phyloP scores from a whole-genome alignment of 202 grass and related monocot species.

The Bolboschoenoplectus hybrid region DNA sequence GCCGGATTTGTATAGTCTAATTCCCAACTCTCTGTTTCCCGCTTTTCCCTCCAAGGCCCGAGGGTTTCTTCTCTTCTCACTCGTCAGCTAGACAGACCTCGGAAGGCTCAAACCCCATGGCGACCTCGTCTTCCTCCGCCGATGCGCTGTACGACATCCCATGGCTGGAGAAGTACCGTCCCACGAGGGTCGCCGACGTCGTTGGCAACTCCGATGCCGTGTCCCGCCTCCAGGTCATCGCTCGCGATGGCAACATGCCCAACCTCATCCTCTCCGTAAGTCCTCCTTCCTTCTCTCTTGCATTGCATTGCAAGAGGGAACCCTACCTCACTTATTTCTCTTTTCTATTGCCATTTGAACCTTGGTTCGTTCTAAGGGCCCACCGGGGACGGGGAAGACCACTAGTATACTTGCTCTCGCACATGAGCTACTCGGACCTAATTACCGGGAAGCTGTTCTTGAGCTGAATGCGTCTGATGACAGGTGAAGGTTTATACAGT shows the following conservation, averaged over 20 bases:
- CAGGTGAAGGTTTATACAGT: slow-evolving; percentile 48
- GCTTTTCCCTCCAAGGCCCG: neutral
- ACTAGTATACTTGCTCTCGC: slow-evolving; percentile 94
- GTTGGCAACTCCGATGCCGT: slow-evolving; percentile 91
- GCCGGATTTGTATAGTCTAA: too few species aligned
- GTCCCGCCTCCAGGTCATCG: slow-evolving; percentile 82
- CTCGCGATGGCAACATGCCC: slow-evolving; percentile 92
- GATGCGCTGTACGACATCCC: slow-evolving; percentile 63
- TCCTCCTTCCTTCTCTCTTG: slow-evolving; percentile 16
- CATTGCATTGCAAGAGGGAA: neutral
- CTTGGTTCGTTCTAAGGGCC: slow-evolving; percentile 48
- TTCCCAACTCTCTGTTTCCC: neutral
- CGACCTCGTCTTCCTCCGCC: slow-evolving; percentile 48
- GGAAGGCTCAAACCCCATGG: neutral
- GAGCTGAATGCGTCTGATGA: slow-evolving; percentile 97
- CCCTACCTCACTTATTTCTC: neutral
- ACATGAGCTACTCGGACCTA: slow-evolving; percentile 84
- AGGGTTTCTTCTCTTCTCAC: slow-evolving; percentile 22
- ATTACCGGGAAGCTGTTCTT: slow-evolving; percentile 80
- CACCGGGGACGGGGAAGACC: slow-evolving; percentile 92
- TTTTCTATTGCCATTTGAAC: neutral
- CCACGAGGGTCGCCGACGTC: slow-evolving; percentile 69
- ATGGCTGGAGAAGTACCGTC: slow-evolving; percentile 99
- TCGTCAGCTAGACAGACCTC: neutral
- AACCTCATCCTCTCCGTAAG: slow-evolving; percentile 98